Evolutionary conservation across 140 eudicot genomes (phyloP).

Genomic region (Anethum foeniculum): DNA sequence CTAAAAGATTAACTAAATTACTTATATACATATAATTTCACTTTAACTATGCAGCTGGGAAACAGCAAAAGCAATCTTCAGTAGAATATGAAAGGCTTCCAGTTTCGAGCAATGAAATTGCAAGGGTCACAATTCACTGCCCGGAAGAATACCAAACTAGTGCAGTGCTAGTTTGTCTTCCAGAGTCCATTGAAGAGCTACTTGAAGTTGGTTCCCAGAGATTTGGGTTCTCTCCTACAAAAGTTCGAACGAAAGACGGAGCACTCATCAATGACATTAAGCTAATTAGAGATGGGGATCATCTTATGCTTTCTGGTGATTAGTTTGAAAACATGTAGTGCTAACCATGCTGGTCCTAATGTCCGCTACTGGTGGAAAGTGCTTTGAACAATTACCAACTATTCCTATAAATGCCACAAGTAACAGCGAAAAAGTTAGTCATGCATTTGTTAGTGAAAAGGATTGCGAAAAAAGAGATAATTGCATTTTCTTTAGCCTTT

Average conservation of each 20-base stretch:
- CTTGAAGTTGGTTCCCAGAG: slow-evolving; percentile 42
- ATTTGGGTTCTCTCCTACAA: slow-evolving; percentile 35
- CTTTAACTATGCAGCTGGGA: slow-evolving; percentile 27
- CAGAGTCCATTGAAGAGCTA: slow-evolving; percentile 48
- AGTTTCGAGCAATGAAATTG: slow-evolving; percentile 15
- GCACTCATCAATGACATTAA: slow-evolving; percentile 49
- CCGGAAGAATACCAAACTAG: slow-evolving; percentile 31
- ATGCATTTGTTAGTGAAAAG: background rate
- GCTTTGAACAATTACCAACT: background rate
- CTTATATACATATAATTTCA: background rate
- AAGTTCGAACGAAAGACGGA: slow-evolving; percentile 43
- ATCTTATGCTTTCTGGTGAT: slow-evolving; percentile 43
- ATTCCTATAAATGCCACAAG: background rate
- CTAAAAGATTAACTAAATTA: background rate
- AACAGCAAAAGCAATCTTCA: slow-evolving; percentile 20
- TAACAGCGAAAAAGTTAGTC: background rate
- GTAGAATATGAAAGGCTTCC: slow-evolving; percentile 5
- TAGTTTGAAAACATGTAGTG: background rate
- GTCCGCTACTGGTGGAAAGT: background rate
- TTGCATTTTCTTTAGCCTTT: background rate
- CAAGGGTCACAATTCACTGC: slow-evolving; percentile 51
- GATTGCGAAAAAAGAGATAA: background rate
- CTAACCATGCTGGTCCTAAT: background rate
- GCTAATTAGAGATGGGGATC: slow-evolving; percentile 73
- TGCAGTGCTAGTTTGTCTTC: slow-evolving; percentile 46